Conservation (phyloP, 176 grass and related monocot genomes). For the Aegilops tauschii region DNA sequence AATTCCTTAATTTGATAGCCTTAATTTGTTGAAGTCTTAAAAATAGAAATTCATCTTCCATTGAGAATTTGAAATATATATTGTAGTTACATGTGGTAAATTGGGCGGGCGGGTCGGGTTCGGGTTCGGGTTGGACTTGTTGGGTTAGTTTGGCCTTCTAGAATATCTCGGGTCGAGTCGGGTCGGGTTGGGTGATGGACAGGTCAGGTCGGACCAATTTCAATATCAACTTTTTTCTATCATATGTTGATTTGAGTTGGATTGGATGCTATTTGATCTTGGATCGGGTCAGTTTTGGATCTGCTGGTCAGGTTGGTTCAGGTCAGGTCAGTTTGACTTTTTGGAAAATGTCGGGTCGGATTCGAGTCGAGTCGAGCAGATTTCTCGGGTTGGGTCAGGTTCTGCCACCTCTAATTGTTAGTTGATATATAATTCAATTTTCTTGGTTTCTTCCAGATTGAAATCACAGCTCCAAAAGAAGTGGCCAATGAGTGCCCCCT, state of each 20-base stretch:
- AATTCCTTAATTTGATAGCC: neutral
- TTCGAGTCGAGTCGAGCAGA: neutral
- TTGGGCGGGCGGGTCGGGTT: neutral
- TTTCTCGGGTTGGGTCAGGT: neutral
- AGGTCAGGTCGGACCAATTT: neutral
- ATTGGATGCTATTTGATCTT: neutral
- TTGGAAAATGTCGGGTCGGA: neutral
- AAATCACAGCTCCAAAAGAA: slow-evolving; percentile 32
- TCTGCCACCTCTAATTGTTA: slow-evolving; percentile 11
- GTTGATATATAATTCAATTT: slow-evolving; percentile 10
- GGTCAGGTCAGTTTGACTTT: neutral
- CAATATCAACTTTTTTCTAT: slow-evolving; percentile 8
- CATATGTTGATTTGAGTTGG: neutral
- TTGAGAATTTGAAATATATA: slow-evolving; percentile 22
- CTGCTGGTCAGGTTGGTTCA: neutral
- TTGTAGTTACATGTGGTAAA: slow-evolving; percentile 2
- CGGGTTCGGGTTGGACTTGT: neutral
- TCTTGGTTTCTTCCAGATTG: slow-evolving; percentile 38
- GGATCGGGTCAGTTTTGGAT: neutral
- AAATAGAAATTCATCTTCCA: neutral
- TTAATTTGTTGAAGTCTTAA: slow-evolving; percentile 5
- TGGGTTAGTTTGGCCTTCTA: slow-evolving; percentile 22
- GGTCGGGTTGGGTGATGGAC: neutral
- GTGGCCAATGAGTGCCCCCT: slow-evolving; percentile 56
- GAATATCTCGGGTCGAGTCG: neutral